phyloP scores from a whole-genome alignment of 345 rosid species.

The Salix purpurea region DNA sequence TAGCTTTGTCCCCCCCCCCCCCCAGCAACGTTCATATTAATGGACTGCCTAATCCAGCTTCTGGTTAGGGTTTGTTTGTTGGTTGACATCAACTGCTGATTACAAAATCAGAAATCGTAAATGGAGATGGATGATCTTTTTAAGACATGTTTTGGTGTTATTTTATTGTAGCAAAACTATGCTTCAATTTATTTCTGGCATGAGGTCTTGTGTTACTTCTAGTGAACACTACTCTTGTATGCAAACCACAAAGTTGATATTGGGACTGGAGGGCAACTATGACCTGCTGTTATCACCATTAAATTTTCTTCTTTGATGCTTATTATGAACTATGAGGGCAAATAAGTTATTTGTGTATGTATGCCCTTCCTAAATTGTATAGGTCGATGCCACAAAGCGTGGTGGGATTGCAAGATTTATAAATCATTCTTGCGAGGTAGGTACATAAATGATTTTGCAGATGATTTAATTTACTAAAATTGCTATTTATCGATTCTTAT shows the following conservation, averaged over 20 bases:
- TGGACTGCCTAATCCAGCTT: background rate
- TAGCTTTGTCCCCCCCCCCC: background rate
- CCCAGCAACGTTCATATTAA: background rate
- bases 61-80: background rate
- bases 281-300: background rate
- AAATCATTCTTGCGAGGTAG: constrained; percentile 98
- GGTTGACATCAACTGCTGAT: background rate
- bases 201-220: background rate
- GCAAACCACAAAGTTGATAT: background rate
- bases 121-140: background rate
- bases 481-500: constrained; percentile 16
- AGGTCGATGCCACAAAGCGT: constrained; percentile 99
- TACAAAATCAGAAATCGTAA: background rate
- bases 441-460: constrained; percentile 8
- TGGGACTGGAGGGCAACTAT: background rate
- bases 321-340: background rate
- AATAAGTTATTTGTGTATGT: constrained; percentile 5
- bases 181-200: background rate
- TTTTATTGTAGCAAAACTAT: background rate
- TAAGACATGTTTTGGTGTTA: background rate
- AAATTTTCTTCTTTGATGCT: background rate
- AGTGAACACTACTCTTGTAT: background rate
- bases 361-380: constrained; percentile 14
- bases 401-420: constrained; percentile 99
- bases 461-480: constrained; percentile 10